Percentiles rank a stretch among this genome's conserved stretches.
Evolutionary conservation across 2,329 filamentous ascomycete species (phyloP).

Genomic region (Endocalyx cinctus): DNA sequence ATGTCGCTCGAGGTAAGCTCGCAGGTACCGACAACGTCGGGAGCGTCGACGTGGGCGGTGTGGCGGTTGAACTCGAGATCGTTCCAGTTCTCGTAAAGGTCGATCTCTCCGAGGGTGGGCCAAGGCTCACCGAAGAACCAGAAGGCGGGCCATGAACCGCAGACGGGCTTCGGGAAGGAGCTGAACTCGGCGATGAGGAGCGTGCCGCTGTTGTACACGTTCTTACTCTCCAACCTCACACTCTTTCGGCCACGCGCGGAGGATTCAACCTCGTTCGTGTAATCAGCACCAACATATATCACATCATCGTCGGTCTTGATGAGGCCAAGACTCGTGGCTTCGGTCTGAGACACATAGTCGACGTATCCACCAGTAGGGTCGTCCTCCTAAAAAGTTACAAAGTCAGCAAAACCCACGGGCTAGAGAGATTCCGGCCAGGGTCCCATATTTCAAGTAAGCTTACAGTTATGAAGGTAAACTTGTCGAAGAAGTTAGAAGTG

Average conservation of each 20-base stretch:
- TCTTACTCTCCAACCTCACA: slow-evolving; percentile 61
- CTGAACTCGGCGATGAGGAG: slow-evolving; percentile 66
- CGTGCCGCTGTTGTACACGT: slow-evolving; percentile 58
- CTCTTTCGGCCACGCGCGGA: slow-evolving; percentile 38
- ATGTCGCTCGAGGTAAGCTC: slow-evolving; percentile 25
- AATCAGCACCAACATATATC: slow-evolving; percentile 37
- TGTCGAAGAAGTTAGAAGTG: slow-evolving; percentile 41
- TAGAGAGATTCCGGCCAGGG: too few species aligned
- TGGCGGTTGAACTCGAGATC: slow-evolving; percentile 48
- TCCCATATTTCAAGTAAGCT: too few species aligned
- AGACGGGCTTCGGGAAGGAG: slow-evolving; percentile 62
- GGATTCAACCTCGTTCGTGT: slow-evolving; percentile 18
- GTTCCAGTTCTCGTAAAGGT: slow-evolving; percentile 66
- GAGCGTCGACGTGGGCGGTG: slow-evolving; percentile 49
- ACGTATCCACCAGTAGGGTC: slow-evolving; percentile 67
- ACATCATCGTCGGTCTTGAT: slow-evolving; percentile 26
- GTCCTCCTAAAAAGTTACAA: slow-evolving; percentile 10
- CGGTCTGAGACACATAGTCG: slow-evolving; percentile 38
- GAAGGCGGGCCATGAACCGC: slow-evolving; percentile 70
- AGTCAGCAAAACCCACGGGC: too few species aligned
- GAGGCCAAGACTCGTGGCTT: slow-evolving; percentile 32
- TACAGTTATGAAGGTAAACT: slow-evolving; percentile 40
- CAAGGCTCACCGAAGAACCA: slow-evolving; percentile 51
- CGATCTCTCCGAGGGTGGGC: slow-evolving; percentile 60
- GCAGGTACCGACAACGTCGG: slow-evolving; percentile 29